These are phyloP conservation scores for Solanum peruvianum DNA, from an alignment of 257 asterid genomes.

Conservation along the genomic window DNA sequence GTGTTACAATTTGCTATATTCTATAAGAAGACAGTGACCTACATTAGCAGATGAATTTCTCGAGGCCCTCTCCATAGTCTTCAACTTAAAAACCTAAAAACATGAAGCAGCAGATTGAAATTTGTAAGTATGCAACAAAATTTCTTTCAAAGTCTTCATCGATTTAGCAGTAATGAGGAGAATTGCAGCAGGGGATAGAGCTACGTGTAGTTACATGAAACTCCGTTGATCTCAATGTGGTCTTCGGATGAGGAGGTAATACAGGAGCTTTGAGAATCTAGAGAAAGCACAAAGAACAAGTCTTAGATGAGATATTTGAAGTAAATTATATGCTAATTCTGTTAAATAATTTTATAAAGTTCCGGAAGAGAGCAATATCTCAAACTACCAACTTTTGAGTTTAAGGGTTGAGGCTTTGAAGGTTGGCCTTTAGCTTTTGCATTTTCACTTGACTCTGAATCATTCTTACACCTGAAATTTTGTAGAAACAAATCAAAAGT, in stretches of 20 bases:
- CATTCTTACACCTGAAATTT: not conserved
- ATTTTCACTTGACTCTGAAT: not conserved
- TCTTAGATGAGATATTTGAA: not conserved
- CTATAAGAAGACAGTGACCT: not conserved
- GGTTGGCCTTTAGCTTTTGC: not conserved
- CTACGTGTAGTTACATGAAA: conserved; percentile 34
- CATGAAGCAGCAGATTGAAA: not conserved
- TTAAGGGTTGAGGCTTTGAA: conserved; percentile 26
- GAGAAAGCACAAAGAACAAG: not conserved
- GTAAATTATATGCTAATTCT: not conserved
- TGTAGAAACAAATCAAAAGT: not conserved
- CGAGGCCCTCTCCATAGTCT: conserved; percentile 48
- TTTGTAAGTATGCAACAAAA: not conserved
- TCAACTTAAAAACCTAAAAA: conserved; percentile 41
- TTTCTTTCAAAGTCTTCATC: not conserved
- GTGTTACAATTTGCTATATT: not conserved
- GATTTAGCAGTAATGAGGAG: not conserved
- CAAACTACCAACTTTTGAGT: conserved; percentile 50
- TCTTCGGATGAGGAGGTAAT: conserved; percentile 20
- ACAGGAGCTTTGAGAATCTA: conserved; percentile 32
- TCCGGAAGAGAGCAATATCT: not conserved
- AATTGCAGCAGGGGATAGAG: not conserved
- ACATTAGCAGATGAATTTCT: conserved; percentile 43
- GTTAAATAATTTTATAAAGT: not conserved
- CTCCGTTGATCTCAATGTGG: conserved; percentile 24